These are phyloP conservation scores for Anacardium occidentale DNA, from an alignment of 345 rosid genomes.

Conservation along the genomic window DNA sequence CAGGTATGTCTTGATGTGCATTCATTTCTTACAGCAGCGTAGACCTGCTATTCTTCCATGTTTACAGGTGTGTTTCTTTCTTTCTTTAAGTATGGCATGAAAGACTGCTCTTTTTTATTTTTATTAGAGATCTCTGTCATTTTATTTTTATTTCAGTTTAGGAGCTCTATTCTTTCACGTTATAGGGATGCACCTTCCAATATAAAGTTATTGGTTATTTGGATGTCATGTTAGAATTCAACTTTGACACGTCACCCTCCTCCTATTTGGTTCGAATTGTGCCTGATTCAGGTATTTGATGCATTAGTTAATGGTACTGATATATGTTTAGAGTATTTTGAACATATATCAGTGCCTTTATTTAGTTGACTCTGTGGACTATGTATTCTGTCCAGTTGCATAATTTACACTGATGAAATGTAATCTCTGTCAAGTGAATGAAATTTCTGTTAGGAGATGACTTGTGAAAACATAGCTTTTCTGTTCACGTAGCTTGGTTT, in stretches of 20 bases:
- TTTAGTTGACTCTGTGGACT: background rate
- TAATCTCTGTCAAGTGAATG: background rate
- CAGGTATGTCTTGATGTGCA: conserved; percentile 98
- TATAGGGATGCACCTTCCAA: background rate
- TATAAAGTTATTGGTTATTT: background rate
- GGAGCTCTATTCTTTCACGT: background rate
- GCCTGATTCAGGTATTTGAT: background rate
- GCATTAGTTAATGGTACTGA: background rate
- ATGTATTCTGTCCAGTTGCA: background rate
- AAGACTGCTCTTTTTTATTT: background rate
- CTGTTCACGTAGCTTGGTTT: background rate
- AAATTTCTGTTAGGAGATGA: background rate
- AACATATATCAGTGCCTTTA: background rate
- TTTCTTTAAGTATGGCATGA: background rate
- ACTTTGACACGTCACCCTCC: background rate
- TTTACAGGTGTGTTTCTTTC: conserved; percentile 62
- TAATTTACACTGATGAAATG: background rate
- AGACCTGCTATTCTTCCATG: conserved; percentile 94
- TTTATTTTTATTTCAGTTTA: background rate
- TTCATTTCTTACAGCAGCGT: conserved; percentile 88
- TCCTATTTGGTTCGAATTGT: background rate
- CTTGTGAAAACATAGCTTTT: conserved; percentile 3
- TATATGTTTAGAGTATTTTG: background rate
- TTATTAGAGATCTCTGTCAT: background rate
- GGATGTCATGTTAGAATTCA: background rate